Conservation (phyloP, 2,329 filamentous ascomycete species). For the Fusarium sp. region DNA sequence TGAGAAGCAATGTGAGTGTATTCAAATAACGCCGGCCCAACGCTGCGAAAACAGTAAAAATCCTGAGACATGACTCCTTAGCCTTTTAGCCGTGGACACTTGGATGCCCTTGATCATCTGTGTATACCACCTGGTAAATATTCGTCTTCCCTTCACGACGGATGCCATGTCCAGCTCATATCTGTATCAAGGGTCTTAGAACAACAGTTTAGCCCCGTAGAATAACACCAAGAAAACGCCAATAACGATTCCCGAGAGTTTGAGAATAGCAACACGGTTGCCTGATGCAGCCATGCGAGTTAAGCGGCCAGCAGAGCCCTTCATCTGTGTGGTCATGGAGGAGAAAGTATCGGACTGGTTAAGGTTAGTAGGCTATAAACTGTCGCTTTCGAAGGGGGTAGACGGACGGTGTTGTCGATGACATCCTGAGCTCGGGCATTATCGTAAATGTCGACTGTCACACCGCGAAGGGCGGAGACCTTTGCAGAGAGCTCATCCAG, state of each 20-base stretch:
- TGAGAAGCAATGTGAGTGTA: conserved; percentile 30
- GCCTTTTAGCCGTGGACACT: not conserved
- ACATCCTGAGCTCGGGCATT: conserved; percentile 88
- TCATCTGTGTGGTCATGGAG: conserved; percentile 82
- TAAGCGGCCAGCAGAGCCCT: conserved; percentile 83
- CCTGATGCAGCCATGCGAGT: conserved; percentile 91
- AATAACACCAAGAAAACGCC: conserved; percentile 79
- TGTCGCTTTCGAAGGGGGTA: not conserved
- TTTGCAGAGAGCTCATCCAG: conserved; percentile 91
- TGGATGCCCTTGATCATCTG: not conserved
- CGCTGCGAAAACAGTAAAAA: conserved; percentile 30
- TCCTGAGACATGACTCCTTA: conserved; percentile 2
- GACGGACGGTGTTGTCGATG: conserved; percentile 83
- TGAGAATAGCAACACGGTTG: conserved; percentile 90
- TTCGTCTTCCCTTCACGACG: not conserved
- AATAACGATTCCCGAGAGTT: conserved; percentile 85
- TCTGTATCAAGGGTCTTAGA: conserved; percentile 51
- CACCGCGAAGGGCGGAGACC: conserved; percentile 89
- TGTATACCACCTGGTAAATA: not conserved
- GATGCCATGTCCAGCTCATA: not conserved
- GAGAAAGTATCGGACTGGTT: conserved; percentile 87
- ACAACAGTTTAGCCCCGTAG: conserved; percentile 73
- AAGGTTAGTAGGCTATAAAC: conserved; percentile 13
- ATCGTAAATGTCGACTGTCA: conserved; percentile 98
- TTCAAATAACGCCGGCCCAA: conserved; percentile 36